A percentile compares a stretch with the other conserved stretches of the same genome.
Evolutionary conservation across 345 rosid species (phyloP).

Genomic region (Salix dunnii): DNA sequence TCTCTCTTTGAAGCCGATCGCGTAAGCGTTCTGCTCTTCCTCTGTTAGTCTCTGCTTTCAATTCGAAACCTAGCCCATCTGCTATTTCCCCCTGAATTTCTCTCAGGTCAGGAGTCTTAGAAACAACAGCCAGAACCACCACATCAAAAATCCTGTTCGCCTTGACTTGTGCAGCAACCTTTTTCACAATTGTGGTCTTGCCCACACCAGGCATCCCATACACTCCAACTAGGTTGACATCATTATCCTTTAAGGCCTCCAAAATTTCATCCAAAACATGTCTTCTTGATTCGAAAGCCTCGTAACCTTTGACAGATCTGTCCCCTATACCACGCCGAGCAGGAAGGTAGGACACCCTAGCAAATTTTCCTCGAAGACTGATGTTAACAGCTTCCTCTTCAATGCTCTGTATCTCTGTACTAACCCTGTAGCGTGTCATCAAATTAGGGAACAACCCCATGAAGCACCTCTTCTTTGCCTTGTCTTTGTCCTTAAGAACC

Average conservation of each 20-base stretch:
- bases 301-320: background rate
- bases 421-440: too few species aligned
- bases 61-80: conserved; percentile 5
- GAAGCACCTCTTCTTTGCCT: too few species aligned
- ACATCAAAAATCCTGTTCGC: background rate
- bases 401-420: too few species aligned
- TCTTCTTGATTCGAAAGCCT: conserved; percentile 13
- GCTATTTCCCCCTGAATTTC: conserved; percentile 15
- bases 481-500: too few species aligned
- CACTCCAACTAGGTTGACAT: conserved; percentile 5
- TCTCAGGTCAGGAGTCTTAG: background rate
- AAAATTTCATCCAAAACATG: background rate
- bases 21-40: conserved; percentile 1
- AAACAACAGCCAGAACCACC: background rate
- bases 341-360: background rate
- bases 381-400: too few species aligned
- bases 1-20: background rate
- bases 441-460: too few species aligned
- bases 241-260: background rate
- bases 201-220: conserved; percentile 13
- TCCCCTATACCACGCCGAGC: background rate
- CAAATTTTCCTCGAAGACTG: background rate
- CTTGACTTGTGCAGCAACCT: conserved; percentile 1
- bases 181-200: conserved; percentile 10
- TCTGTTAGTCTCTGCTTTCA: background rate